phyloP scores from a whole-genome alignment of 1,284 basidiomycete species.

The Hortiboletus rubellus region DNA sequence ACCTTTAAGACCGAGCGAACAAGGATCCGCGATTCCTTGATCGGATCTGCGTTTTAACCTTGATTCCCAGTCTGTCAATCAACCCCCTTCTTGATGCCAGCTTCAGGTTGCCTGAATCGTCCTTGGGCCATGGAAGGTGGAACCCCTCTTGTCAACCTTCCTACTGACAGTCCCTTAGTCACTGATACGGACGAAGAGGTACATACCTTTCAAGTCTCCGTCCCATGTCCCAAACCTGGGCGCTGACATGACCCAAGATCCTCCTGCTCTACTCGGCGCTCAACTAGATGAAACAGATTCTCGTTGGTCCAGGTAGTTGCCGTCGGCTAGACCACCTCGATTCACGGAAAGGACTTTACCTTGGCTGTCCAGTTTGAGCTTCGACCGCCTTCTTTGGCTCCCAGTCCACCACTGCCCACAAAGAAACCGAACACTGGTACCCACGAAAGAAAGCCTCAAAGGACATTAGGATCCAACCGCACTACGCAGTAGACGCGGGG shows the following conservation, averaged over 20 bases:
- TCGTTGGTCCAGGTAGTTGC: slow-evolving; percentile 37
- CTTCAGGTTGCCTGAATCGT: background rate
- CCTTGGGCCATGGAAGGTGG: slow-evolving; percentile 3
- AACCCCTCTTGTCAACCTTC: slow-evolving; percentile 38
- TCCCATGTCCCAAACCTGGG: background rate
- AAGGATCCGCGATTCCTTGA: too few relatives aligned
- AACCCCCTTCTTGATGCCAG: background rate
- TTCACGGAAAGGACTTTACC: slow-evolving; percentile 52
- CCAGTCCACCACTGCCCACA: background rate
- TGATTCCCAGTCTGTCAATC: too few relatives aligned
- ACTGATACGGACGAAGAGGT: slow-evolving; percentile 83
- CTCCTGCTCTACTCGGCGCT: slow-evolving; percentile 76
- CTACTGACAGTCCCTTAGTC: slow-evolving; percentile 48
- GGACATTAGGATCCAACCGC: slow-evolving; percentile 71
- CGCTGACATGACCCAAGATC: slow-evolving; percentile 46
- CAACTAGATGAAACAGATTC: slow-evolving; percentile 34
- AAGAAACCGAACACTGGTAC: slow-evolving; percentile 8
- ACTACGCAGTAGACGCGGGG: slow-evolving; percentile 72
- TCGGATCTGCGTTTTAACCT: too few relatives aligned
- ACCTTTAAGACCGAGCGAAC: too few relatives aligned
- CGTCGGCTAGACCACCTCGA: slow-evolving; percentile 78
- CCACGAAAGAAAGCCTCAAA: slow-evolving; percentile 16
- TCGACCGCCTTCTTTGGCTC: slow-evolving; percentile 5
- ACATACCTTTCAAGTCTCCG: background rate
- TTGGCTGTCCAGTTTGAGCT: slow-evolving; percentile 64